Evolutionary conservation across 345 rosid species (phyloP).

Genomic region (Diplotaxis tenuifolia): DNA sequence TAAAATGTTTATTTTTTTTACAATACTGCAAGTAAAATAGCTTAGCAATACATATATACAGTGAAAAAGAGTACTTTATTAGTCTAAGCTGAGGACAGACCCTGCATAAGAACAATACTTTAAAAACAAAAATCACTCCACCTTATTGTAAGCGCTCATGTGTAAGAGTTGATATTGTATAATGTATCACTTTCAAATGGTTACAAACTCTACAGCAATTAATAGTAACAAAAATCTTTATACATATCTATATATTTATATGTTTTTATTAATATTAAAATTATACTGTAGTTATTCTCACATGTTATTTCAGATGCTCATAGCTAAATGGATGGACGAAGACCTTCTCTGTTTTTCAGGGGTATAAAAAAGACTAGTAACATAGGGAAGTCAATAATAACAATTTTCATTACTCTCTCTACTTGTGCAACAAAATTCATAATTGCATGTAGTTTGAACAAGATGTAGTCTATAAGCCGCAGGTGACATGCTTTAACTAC

Average conservation of each 20-base stretch:
- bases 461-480: slow-evolving; percentile 5
- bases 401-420: background rate
- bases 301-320: too few species aligned
- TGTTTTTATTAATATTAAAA: too few species aligned
- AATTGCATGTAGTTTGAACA: background rate
- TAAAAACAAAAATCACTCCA: background rate
- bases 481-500: background rate
- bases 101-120: background rate
- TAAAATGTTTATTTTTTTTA: too few species aligned
- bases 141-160: slow-evolving; percentile 2
- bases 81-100: too few species aligned
- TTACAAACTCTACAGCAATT: too few species aligned
- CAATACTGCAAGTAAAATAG: background rate
- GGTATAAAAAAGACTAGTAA: background rate
- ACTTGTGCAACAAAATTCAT: slow-evolving; percentile 6
- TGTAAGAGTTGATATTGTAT: slow-evolving; percentile 2
- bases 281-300: too few species aligned
- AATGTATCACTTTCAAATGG: background rate
- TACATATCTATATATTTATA: too few species aligned
- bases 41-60: background rate
- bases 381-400: slow-evolving; percentile 39
- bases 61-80: slow-evolving; percentile 35
- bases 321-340: slow-evolving; percentile 16
- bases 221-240: too few species aligned
- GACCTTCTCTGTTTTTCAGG: slow-evolving; percentile 38